Evolutionary conservation across 1,284 basidiomycete species (phyloP).

Genomic region (Trametes pubescens): DNA sequence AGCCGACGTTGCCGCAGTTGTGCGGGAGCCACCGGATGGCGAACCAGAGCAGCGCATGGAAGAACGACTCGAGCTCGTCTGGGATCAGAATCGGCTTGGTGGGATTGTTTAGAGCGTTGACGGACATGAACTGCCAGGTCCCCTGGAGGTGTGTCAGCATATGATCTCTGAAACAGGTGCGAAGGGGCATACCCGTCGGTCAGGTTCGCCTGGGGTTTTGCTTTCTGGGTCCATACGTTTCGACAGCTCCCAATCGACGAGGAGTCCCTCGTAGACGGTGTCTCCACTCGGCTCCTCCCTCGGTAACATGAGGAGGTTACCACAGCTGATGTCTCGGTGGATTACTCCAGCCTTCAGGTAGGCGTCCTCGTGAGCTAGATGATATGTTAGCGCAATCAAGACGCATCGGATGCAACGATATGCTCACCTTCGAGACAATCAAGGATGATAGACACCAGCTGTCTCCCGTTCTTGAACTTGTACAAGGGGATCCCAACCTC

Average conservation of each 20-base stretch:
- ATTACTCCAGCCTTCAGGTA: conserved; percentile 11
- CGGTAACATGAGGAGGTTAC: conserved; percentile 20
- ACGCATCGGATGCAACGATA: background rate
- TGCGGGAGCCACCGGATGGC: conserved; percentile 22
- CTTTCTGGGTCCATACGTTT: background rate
- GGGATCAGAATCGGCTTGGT: background rate
- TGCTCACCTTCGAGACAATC: background rate
- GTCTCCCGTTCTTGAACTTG: conserved; percentile 1
- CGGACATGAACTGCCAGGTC: conserved; percentile 29
- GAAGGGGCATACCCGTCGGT: conserved; percentile 14
- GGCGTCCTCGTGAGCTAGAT: conserved; percentile 20
- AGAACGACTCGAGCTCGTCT: conserved; percentile 29
- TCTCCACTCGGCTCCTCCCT: background rate
- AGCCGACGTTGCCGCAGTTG: conserved; percentile 15
- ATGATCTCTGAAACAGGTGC: background rate
- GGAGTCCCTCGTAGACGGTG: background rate
- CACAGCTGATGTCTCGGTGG: conserved; percentile 25
- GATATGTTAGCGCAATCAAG: background rate
- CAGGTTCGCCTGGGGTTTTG: background rate
- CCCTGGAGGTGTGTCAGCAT: conserved; percentile 12
- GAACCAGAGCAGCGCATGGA: conserved; percentile 23
- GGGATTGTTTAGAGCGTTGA: conserved; percentile 3
- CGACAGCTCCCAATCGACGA: conserved; percentile 29
- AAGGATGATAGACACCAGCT: background rate
- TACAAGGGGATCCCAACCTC: conserved; percentile 32